Evolutionary conservation across 2,329 filamentous ascomycete species (phyloP).

Genomic region (Coniella vitis): DNA sequence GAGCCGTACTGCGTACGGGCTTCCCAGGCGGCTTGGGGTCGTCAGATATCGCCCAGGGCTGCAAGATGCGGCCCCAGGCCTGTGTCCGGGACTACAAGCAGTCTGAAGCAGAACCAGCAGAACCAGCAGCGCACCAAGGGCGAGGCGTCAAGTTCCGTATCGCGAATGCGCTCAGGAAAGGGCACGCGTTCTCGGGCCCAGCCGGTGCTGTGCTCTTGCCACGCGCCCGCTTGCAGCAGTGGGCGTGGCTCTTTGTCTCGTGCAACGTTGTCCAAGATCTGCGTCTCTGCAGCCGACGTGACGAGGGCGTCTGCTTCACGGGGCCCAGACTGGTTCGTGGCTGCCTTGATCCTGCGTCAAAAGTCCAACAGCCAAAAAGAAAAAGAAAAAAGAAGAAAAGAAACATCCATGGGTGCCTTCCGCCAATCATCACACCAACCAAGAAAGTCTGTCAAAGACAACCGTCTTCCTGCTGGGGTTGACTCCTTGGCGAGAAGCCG

Average conservation of each 20-base stretch:
- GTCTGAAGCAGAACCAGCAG: not conserved
- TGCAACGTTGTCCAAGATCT: not conserved
- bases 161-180: not conserved
- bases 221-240: not conserved
- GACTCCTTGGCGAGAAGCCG: not conserved
- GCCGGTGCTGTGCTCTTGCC: constrained; percentile 7
- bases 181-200: constrained; percentile 9
- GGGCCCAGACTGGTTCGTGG: too few species aligned
- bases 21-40: too few species aligned
- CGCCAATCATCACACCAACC: not conserved
- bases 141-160: not conserved
- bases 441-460: not conserved
- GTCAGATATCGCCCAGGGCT: too few species aligned
- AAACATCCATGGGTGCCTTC: not conserved
- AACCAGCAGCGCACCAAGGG: not conserved
- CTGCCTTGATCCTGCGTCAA: too few species aligned
- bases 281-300: not conserved
- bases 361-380: too few species aligned
- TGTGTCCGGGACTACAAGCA: not conserved
- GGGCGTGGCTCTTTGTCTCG: not conserved
- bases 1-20: too few species aligned
- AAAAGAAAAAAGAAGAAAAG: too few species aligned
- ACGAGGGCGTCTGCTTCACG: not conserved
- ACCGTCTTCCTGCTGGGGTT: not conserved
- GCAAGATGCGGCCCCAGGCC: too few species aligned